phyloP scores from a whole-genome alignment of 1,284 basidiomycete species.

The Flammula alnicola region DNA sequence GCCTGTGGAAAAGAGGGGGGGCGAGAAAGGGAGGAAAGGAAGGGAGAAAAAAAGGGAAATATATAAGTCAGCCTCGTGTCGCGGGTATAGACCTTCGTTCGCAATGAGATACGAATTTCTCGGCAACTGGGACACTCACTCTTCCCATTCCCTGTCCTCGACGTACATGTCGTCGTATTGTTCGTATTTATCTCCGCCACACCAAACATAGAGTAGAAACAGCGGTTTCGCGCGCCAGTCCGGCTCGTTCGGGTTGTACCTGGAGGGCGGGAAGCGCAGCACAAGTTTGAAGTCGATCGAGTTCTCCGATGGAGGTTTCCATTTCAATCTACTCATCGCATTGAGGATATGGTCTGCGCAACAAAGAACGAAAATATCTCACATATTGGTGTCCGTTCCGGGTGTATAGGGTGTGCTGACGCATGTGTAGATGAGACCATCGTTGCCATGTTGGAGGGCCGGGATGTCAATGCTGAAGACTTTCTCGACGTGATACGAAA shows the following conservation, averaged over 20 bases:
- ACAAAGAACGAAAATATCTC: conserved; percentile 32
- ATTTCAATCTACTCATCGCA: conserved; percentile 76
- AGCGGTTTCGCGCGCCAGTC: conserved; percentile 88
- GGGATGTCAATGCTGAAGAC: conserved; percentile 89
- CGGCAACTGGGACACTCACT: conserved; percentile 49
- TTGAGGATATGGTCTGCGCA: conserved; percentile 13
- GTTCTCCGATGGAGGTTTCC: conserved; percentile 99
- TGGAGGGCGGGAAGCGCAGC: conserved; percentile 84
- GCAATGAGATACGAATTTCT: conserved; percentile 24
- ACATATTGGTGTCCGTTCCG: conserved; percentile 96
- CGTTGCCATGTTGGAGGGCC: conserved; percentile 90
- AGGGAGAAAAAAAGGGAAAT: conserved; percentile 1
- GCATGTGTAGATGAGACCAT: conserved; percentile 97
- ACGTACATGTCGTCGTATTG: conserved; percentile 89
- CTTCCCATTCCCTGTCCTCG: conserved; percentile 92
- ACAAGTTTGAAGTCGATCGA: conserved; percentile 97
- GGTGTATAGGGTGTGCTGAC: conserved; percentile 83
- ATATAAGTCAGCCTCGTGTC: conserved; percentile 14
- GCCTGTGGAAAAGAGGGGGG: too few species aligned
- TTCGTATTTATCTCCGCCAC: conserved; percentile 79
- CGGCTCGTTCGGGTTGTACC: conserved; percentile 58
- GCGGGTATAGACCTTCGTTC: conserved; percentile 14
- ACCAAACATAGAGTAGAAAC: conserved; percentile 84
- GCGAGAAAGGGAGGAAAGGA: conserved; percentile 14
- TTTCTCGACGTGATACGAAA: conserved; percentile 88